Conservation (phyloP, 2,329 filamentous ascomycete species). For the Fusarium udum region DNA sequence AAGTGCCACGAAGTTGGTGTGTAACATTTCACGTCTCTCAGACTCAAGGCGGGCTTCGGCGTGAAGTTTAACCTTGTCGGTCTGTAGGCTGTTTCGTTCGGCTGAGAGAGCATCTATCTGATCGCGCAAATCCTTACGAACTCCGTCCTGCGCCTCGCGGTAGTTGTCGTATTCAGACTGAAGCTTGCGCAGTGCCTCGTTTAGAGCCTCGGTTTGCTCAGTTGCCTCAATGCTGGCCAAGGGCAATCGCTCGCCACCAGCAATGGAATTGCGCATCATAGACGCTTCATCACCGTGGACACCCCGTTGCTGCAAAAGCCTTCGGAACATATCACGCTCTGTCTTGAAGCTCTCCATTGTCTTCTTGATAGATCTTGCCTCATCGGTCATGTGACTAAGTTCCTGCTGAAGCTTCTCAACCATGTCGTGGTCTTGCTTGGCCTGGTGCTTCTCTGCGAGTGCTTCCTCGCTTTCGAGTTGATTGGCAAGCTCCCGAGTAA, state of each 20-base stretch:
- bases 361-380: slow-evolving; percentile 81
- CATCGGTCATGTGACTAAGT: slow-evolving; percentile 80
- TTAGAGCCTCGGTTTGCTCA: slow-evolving; percentile 70
- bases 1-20: slow-evolving; percentile 84
- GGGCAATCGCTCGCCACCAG: slow-evolving; percentile 63
- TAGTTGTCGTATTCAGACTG: slow-evolving; percentile 91
- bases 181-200: slow-evolving; percentile 83
- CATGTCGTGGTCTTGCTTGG: slow-evolving; percentile 73
- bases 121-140: slow-evolving; percentile 82
- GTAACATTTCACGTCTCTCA: slow-evolving; percentile 88
- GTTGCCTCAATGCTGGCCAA: slow-evolving; percentile 66
- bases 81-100: slow-evolving; percentile 84
- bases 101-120: slow-evolving; percentile 83
- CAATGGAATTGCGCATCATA: slow-evolving; percentile 76
- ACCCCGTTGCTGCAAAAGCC: slow-evolving; percentile 82
- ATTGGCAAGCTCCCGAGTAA: slow-evolving; percentile 85
- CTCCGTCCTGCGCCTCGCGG: slow-evolving; percentile 83
- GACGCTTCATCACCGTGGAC: slow-evolving; percentile 70
- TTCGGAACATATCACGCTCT: slow-evolving; percentile 97
- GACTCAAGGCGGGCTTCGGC: slow-evolving; percentile 84
- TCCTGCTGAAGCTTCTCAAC: slow-evolving; percentile 78
- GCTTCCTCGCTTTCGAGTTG: slow-evolving; percentile 93
- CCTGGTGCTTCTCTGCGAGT: slow-evolving; percentile 69
- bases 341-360: slow-evolving; percentile 93
- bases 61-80: slow-evolving; percentile 79